These are phyloP conservation scores for Asterella californica DNA, from an alignment of 225 moss, liverwort and hornwort species.

Conservation along the genomic window DNA sequence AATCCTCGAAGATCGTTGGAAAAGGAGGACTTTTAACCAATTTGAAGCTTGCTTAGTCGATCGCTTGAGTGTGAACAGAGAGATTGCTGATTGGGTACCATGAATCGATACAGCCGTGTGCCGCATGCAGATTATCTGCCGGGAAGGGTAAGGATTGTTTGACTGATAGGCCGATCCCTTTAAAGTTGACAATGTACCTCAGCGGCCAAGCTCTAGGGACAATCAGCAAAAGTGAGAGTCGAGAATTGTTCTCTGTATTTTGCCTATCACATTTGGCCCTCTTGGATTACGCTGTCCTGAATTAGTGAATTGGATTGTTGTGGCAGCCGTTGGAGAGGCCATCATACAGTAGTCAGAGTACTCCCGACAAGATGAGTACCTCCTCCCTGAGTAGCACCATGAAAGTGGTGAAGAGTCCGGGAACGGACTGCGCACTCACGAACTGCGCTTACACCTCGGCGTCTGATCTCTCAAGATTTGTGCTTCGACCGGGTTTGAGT, in stretches of 20 bases:
- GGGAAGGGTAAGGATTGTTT: conserved; percentile 19
- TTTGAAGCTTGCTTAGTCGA: background rate
- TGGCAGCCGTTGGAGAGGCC: conserved; percentile 21
- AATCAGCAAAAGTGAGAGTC: background rate
- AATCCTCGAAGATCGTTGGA: background rate
- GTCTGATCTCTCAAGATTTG: conserved; percentile 18
- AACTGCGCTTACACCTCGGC: conserved; percentile 40
- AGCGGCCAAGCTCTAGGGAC: background rate
- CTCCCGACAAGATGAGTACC: conserved; percentile 13
- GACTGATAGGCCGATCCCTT: background rate
- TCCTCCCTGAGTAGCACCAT: conserved; percentile 11
- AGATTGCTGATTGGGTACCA: conserved; percentile 7
- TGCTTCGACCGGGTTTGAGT: background rate
- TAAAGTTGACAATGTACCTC: conserved; percentile 8
- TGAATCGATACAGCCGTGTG: conserved; percentile 13
- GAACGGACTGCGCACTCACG: conserved; percentile 30
- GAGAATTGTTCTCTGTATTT: background rate
- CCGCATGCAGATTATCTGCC: conserved; percentile 6
- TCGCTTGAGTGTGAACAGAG: conserved; percentile 7
- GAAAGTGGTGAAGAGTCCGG: conserved; percentile 30
- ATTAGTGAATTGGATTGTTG: background rate
- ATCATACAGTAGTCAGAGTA: background rate
- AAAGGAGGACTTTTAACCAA: background rate
- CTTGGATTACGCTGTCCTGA: background rate
- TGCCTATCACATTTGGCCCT: background rate